Conservation (phyloP, 768 basidiomycete genomes). For the Terana coerulea region DNA sequence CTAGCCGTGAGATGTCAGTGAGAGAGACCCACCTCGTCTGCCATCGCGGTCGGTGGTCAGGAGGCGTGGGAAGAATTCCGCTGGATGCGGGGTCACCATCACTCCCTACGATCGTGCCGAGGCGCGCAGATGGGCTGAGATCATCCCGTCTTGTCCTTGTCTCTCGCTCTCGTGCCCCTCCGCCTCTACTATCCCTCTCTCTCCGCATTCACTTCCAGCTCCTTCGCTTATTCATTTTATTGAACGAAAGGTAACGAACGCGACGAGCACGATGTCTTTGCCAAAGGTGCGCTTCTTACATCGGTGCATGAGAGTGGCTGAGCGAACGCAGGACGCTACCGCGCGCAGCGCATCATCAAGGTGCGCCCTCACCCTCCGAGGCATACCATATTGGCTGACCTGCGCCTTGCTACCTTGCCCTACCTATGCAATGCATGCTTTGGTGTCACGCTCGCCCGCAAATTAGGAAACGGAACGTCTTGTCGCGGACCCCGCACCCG, state of each 20-base stretch:
- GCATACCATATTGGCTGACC: too few species aligned
- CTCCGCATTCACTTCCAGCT: conserved; percentile 10
- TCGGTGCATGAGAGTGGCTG: too few species aligned
- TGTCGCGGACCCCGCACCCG: conserved; percentile 94
- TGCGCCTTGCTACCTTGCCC: too few species aligned
- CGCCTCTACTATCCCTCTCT: conserved; percentile 10
- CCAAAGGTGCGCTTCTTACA: conserved; percentile 42
- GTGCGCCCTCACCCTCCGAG: conserved; percentile 25
- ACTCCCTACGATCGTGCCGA: too few species aligned
- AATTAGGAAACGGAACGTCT: conserved; percentile 99
- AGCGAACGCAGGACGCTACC: neutral
- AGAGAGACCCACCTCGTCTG: too few species aligned
- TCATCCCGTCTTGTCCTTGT: neutral
- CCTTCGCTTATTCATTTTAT: too few species aligned
- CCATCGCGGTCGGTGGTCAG: conserved; percentile 1
- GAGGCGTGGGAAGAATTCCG: neutral
- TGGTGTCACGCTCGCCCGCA: too few species aligned
- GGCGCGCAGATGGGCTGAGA: too few species aligned
- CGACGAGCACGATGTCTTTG: conserved; percentile 47
- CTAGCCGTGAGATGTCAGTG: too few species aligned
- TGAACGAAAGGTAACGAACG: too few species aligned
- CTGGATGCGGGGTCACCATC: neutral
- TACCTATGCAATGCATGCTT: too few species aligned
- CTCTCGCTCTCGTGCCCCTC: conserved; percentile 8
- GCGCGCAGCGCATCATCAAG: conserved; percentile 55